Conservation (phyloP, 176 grass and related monocot genomes). For the Sorghum bicolor region Sorghum_bicolor_NCBIv3 NC_012877.2:4831001-4831500, state of each 20-base stretch:
- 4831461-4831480: background rate
- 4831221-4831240: constrained; percentile 3
- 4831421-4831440: background rate
- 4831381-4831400: constrained; percentile 8
- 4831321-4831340: background rate
- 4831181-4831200: constrained; percentile 48
- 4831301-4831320: background rate
- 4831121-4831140: constrained; percentile 35
- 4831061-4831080: constrained; percentile 43
- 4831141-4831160: constrained; percentile 72
- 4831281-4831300: background rate
- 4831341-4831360: constrained; percentile 7
- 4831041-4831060: constrained; percentile 68
- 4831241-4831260: background rate
- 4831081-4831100: background rate
- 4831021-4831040: constrained; percentile 67
- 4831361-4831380: background rate
- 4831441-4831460: background rate
- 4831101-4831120: constrained; percentile 23
- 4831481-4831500: background rate
- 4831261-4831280: background rate
- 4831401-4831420: constrained; percentile 16
- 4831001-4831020: constrained; percentile 71
- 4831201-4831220: constrained; percentile 69
- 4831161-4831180: constrained; percentile 70